phyloP scores from a whole-genome alignment of 2,329 filamentous ascomycete genomes.

The Elsinoe arachidis region DNA sequence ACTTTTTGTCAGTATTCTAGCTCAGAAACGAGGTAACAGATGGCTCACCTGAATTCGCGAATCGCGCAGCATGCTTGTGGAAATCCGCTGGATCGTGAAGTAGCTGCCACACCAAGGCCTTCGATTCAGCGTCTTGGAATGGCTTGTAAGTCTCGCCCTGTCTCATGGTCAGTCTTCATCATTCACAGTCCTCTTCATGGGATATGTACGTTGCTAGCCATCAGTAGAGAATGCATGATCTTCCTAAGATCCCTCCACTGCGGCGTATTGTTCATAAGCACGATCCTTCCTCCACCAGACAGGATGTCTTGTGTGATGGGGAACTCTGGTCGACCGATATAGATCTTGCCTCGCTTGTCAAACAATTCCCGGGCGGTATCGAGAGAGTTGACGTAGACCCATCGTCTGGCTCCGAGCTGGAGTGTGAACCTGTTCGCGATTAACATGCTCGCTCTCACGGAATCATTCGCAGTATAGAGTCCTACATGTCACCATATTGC shows the following conservation, averaged over 20 bases:
- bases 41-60: not conserved
- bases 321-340: not conserved
- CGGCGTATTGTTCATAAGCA: not conserved
- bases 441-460: too few species aligned
- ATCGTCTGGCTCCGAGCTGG: not conserved
- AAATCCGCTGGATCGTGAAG: not conserved
- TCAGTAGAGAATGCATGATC: not conserved
- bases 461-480: not conserved
- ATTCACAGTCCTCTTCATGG: not conserved
- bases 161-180: not conserved
- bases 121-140: not conserved
- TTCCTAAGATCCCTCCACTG: not conserved
- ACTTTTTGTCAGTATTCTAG: not conserved
- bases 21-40: not conserved
- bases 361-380: not conserved
- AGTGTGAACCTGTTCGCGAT: not conserved
- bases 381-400: not conserved
- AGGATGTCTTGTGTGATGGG: not conserved
- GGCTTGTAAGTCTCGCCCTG: not conserved
- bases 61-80: not conserved
- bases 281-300: not conserved
- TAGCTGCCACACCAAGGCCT: not conserved
- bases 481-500: not conserved
- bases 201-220: not conserved
- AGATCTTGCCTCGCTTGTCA: not conserved